These are phyloP conservation scores for Plenodomus lindquistii DNA, from an alignment of 2,329 filamentous ascomycete species.

Conservation along the genomic window DNA sequence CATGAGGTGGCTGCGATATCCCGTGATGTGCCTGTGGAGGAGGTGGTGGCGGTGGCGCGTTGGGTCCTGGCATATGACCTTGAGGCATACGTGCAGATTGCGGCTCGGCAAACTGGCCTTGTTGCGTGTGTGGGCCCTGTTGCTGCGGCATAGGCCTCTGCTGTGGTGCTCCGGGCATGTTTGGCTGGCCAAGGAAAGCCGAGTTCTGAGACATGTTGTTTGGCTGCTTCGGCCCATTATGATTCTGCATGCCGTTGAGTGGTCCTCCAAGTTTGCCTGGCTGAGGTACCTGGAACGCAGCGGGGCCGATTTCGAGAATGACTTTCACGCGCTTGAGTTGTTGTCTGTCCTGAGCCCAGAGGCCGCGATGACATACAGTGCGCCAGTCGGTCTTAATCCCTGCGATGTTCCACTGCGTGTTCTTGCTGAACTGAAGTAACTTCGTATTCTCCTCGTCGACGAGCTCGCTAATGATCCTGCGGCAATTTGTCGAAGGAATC, in stretches of 20 bases:
- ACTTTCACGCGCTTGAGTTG: constrained; percentile 30
- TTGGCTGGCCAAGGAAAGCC: constrained; percentile 3
- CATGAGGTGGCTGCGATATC: no score
- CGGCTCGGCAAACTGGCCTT: constrained; percentile 11
- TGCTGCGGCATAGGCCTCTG: constrained; percentile 6
- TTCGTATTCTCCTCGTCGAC: constrained; percentile 31
- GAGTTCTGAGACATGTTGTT: constrained; percentile 6
- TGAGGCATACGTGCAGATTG: constrained; percentile 1
- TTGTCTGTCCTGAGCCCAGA: constrained; percentile 9
- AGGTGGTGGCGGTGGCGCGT: constrained; percentile 4
- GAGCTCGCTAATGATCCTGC: constrained; percentile 29
- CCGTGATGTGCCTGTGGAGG: constrained; percentile 5
- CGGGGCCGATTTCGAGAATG: constrained; percentile 34
- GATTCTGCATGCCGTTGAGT: neutral
- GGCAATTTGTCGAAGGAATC: constrained; percentile 31
- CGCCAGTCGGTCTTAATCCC: constrained; percentile 31
- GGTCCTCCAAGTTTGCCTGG: constrained; percentile 1
- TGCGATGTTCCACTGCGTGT: constrained; percentile 32
- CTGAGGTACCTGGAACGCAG: constrained; percentile 15
- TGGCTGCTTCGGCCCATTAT: constrained; percentile 11
- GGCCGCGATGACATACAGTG: neutral
- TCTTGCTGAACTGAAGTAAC: constrained; percentile 25
- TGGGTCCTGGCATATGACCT: neutral
- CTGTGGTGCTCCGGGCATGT: constrained; percentile 4
- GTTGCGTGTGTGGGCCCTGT: constrained; percentile 3